Evolutionary conservation across 2,329 filamentous ascomycete genomes (phyloP), one percentile per base, ranked within the genome.

Genomic region (Exutisphaerella laricina): DNA sequence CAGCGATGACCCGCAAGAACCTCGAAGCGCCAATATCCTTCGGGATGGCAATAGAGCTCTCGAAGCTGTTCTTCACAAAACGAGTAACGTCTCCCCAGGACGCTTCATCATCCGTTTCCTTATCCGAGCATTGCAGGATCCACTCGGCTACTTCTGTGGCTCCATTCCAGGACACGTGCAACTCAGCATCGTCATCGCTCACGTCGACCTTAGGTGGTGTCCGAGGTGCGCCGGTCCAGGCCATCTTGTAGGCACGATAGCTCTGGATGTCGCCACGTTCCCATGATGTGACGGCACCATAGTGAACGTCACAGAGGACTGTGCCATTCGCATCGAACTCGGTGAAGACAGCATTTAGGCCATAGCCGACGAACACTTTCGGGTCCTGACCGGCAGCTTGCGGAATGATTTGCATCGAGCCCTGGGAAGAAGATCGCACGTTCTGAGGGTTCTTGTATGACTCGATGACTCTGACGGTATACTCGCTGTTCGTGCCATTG

Each of bases 341-440:
- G 1, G 67, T 66, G 9, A 61, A 63, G 6, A 64, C 58, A 1
- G 58, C 57, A 13, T 59, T 54, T 26, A 65, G 54, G 3, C 77
- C 76, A 70, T 74, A 80, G 43, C 74, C 74, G 13, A 80, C 68
- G 8, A 80, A 57, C 2, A 72, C 69, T 42, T 77, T 74, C 5
- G 56, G 47, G 36, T 58, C 55, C 32, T 46, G 39, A 18, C 70
- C 70, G 1, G 32, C 32, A n/a, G 68, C 69, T 34, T 70, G 70
- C 0, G 71, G 67, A 0, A 80, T 64, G 1, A 75, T 54, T 48
- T 81, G 77, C 20, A 73, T 70, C 30, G 67, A 71, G 1, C 71
- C 71, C 50, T 75, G 71, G 0, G 70, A 7, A 66, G 74, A 48
- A 63, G 70, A 45, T 69, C 66, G 3, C 62, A 63, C 46, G 4